Conservation (phyloP, 2,329 filamentous ascomycete genomes). For the Rutstroemia sp. region DNA sequence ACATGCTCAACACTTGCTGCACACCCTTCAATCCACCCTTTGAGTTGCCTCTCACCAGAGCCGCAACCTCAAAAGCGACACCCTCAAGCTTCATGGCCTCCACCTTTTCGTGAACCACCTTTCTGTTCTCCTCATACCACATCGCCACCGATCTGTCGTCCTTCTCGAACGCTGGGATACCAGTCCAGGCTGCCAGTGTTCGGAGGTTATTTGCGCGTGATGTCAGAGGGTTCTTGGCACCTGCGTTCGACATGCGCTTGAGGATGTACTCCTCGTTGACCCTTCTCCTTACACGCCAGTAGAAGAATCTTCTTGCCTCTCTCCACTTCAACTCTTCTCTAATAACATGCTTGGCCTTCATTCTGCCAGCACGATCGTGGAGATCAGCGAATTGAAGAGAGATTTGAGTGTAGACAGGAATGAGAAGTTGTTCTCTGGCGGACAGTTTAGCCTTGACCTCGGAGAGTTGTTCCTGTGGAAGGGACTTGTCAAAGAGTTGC, state of each 20-base stretch:
- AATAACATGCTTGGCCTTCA: constrained; percentile 96
- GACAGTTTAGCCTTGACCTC: constrained; percentile 79
- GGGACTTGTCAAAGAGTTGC: constrained; percentile 55
- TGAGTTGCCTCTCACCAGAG: constrained; percentile 53
- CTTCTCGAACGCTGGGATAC: constrained; percentile 65
- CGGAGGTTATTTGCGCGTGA: constrained; percentile 61
- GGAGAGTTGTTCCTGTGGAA: constrained; percentile 67
- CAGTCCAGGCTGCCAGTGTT: constrained; percentile 77
- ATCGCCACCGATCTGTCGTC: constrained; percentile 78
- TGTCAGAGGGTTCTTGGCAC: constrained; percentile 36
- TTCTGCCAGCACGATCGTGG: constrained; percentile 92
- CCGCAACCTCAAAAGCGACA: constrained; percentile 61
- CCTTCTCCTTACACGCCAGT: constrained; percentile 96
- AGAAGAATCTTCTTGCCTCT: constrained; percentile 93
- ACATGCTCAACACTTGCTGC: constrained; percentile 73
- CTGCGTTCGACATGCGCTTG: constrained; percentile 64
- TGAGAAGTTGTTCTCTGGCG: constrained; percentile 75
- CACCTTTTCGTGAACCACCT: constrained; percentile 74
- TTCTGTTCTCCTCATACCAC: constrained; percentile 96
- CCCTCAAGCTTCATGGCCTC: constrained; percentile 74
- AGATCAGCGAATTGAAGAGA: constrained; percentile 95
- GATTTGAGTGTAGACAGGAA: constrained; percentile 92
- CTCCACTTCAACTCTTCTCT: constrained; percentile 78
- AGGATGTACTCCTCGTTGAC: constrained; percentile 97
- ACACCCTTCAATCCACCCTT: constrained; percentile 65